A percentile compares a stretch with the other conserved stretches of the same genome.
These are phyloP conservation scores for Vigna mungo DNA, from an alignment of 306 rosid species.

Conservation along the genomic window DNA sequence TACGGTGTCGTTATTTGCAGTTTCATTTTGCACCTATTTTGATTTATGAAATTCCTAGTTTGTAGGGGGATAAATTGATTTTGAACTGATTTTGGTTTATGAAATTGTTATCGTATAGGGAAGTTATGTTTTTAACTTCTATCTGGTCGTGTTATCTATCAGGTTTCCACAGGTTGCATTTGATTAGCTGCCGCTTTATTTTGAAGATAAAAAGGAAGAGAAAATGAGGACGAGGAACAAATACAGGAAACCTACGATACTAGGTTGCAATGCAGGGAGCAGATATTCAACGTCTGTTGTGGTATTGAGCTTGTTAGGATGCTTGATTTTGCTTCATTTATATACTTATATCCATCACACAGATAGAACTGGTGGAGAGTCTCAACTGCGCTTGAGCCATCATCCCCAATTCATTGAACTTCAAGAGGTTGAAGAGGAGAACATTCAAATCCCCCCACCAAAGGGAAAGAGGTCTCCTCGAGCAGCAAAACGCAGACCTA, in stretches of 20 bases:
- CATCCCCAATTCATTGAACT: conserved; percentile 76
- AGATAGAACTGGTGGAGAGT: conserved; percentile 47
- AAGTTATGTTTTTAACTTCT: conserved; percentile 48
- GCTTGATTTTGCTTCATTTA: conserved; percentile 69
- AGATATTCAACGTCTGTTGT: conserved; percentile 65
- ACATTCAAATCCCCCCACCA: conserved; percentile 86
- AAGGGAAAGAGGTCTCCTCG: conserved; percentile 95
- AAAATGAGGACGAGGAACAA: conserved; percentile 90
- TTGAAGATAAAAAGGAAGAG: conserved; percentile 73
- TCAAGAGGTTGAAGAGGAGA: conserved; percentile 84
- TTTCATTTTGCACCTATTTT: conserved; percentile 19
- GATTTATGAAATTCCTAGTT: conserved; percentile 23
- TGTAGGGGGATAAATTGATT: conserved; percentile 10
- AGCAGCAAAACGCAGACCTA: conserved; percentile 85
- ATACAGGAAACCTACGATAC: conserved; percentile 79
- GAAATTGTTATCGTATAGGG: conserved; percentile 19
- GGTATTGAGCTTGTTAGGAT: conserved; percentile 84
- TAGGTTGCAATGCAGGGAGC: conserved; percentile 80
- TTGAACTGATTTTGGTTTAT: conserved; percentile 30
- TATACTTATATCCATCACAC: conserved; percentile 54
- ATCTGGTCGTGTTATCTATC: conserved; percentile 49
- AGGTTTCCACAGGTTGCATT: conserved; percentile 73
- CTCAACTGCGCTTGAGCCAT: conserved; percentile 50
- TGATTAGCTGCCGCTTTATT: conserved; percentile 72
- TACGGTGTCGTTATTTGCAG: conserved; percentile 19